A percentile compares a stretch with the other conserved stretches of the same genome.
These are phyloP conservation scores for Pilatotrama ljubarskyi DNA, from an alignment of 768 basidiomycete species.

Conservation along the genomic window DNA sequence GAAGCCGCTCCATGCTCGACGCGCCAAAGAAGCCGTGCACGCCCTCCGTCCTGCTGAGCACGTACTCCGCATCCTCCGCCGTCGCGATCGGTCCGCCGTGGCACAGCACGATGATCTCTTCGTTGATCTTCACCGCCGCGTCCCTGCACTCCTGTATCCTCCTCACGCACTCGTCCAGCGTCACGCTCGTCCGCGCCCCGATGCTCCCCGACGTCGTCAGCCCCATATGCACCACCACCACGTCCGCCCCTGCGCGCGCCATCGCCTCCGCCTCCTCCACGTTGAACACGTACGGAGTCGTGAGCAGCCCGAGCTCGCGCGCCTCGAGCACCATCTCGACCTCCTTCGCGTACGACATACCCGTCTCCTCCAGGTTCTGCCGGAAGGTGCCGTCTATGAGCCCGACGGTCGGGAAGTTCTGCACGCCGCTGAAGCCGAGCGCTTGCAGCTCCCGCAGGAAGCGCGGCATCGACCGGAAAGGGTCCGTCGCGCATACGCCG, in stretches of 20 bases:
- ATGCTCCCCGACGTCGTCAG: conserved; percentile 25
- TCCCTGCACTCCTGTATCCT: conserved; percentile 23
- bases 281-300: conserved; percentile 24
- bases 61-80: conserved; percentile 21
- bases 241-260: conserved; percentile 23
- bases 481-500: conserved; percentile 25
- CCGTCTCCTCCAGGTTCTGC: conserved; percentile 26
- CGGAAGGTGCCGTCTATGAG: conserved; percentile 24
- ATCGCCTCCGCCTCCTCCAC: conserved; percentile 18
- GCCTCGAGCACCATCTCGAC: conserved; percentile 25
- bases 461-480: conserved; percentile 23
- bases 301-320: conserved; percentile 20
- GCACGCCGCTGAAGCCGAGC: conserved; percentile 26
- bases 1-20: conserved; percentile 24
- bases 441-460: conserved; percentile 20
- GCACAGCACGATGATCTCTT: conserved; percentile 21
- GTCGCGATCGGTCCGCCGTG: conserved; percentile 23
- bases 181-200: conserved; percentile 20
- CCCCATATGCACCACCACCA: conserved; percentile 25
- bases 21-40: conserved; percentile 25
- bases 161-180: conserved; percentile 22
- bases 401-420: conserved; percentile 27
- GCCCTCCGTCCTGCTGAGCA: conserved; percentile 18
- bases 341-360: conserved; percentile 24
- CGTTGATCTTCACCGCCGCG: conserved; percentile 18